These are phyloP conservation scores for Coemansia biformis DNA, from an alignment of 192 early-diverging fungal genomes.

Conservation along the genomic window DNA sequence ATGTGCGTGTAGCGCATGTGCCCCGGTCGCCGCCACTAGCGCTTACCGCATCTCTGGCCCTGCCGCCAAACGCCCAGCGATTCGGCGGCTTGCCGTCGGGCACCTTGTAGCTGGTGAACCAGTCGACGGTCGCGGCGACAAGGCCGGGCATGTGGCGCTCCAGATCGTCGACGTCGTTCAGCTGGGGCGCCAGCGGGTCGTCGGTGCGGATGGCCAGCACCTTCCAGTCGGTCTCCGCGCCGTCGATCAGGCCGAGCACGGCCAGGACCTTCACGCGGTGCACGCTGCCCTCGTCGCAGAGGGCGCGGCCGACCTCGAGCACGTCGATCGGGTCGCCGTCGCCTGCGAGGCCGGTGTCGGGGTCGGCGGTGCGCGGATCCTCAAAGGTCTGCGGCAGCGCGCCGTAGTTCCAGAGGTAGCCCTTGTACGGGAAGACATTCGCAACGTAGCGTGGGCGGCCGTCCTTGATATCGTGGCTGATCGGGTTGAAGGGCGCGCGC, in stretches of 20 bases:
- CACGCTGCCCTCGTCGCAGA: conserved; percentile 85
- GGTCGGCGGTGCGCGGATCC: conserved; percentile 78
- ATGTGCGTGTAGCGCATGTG: too few species aligned
- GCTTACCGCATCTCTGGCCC: conserved; percentile 52
- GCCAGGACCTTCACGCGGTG: conserved; percentile 98
- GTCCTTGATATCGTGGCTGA: conserved; percentile 97
- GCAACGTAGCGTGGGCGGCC: conserved; percentile 93
- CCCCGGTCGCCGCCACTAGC: too few species aligned
- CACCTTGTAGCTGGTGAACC: conserved; percentile 99
- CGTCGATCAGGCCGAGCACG: conserved; percentile 95
- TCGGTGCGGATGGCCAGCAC: conserved; percentile 94
- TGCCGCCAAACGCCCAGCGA: conserved; percentile 91
- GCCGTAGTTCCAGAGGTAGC: conserved; percentile 99
- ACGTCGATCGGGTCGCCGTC: conserved; percentile 98
- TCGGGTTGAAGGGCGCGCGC: conserved; percentile 91
- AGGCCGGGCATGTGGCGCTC: conserved; percentile 93
- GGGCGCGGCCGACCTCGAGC: conserved; percentile 89
- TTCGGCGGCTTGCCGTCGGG: conserved; percentile 99
- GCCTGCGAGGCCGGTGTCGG: conserved; percentile 88
- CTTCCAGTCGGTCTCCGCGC: conserved; percentile 99
- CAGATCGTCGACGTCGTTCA: conserved; percentile 96
- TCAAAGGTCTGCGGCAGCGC: conserved; percentile 99
- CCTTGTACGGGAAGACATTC: conserved; percentile 98
- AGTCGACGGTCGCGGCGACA: conserved; percentile 92
- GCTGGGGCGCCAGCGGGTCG: conserved; percentile 90